Percentiles rank a stretch among this genome's conserved stretches.
phyloP scores from a whole-genome alignment of 208 protist species.

The Novymonas esmeraldas region DNA sequence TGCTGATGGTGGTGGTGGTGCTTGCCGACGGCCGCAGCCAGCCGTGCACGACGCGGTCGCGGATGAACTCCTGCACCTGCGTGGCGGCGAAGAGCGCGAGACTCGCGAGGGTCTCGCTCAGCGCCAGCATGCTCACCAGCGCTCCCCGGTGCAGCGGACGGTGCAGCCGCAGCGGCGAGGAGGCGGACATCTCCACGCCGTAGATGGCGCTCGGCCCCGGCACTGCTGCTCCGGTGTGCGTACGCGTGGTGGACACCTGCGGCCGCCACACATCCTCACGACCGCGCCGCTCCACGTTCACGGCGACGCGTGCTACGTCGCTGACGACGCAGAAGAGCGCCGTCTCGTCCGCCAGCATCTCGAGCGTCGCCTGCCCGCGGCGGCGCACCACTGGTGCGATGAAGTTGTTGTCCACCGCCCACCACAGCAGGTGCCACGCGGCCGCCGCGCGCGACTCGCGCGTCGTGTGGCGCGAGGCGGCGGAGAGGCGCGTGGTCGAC shows the following conservation, averaged over 20 bases:
- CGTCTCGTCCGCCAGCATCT: conserved; percentile 36
- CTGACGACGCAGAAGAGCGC: conserved; percentile 36
- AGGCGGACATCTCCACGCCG: conserved; percentile 10
- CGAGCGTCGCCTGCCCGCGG: conserved; percentile 21
- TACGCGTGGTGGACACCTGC: not conserved
- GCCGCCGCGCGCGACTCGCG: conserved; percentile 2
- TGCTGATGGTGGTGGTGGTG: not conserved
- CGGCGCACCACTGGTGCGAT: conserved; percentile 28
- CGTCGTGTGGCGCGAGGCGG: not conserved
- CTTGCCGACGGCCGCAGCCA: not conserved
- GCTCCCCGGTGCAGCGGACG: conserved; percentile 13
- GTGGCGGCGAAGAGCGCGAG: conserved; percentile 37
- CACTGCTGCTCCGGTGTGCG: not conserved
- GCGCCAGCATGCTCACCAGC: conserved; percentile 15
- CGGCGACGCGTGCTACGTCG: conserved; percentile 18
- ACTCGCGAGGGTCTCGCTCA: conserved; percentile 49
- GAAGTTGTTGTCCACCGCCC: conserved; percentile 32
- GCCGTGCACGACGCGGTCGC: conserved; percentile 15
- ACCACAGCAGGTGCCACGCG: conserved; percentile 37
- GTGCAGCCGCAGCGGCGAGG: conserved; percentile 10
- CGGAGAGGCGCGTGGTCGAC: not conserved
- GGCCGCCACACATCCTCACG: conserved; percentile 20
- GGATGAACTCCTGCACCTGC: conserved; percentile 42
- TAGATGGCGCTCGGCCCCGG: conserved; percentile 23
- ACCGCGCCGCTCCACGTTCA: conserved; percentile 29